Conservation (phyloP, 139 green algal species). For the Chlorella sp. region DNA sequence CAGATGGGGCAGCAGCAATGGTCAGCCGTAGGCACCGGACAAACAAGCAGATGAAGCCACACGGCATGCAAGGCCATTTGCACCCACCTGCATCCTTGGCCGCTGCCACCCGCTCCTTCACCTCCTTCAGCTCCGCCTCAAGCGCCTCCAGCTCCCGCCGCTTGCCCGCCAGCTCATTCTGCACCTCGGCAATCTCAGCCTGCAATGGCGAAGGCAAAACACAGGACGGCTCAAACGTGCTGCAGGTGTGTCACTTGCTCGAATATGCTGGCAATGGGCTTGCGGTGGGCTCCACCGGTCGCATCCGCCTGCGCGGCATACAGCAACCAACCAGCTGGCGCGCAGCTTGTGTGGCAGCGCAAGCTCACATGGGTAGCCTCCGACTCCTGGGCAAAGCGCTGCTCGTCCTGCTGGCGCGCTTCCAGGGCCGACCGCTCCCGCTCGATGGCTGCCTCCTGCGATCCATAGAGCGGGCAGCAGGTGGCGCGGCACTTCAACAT, state of each 20-base stretch:
- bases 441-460: constrained; percentile 30
- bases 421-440: constrained; percentile 29
- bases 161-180: constrained; percentile 38
- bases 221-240: too few species aligned
- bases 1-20: not conserved
- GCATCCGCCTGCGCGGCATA: too few species aligned
- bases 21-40: too few species aligned
- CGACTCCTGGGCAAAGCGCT: not conserved
- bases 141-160: constrained; percentile 26
- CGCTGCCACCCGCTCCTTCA: constrained; percentile 40
- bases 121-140: constrained; percentile 24
- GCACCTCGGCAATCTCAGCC: constrained; percentile 42
- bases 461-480: not conserved
- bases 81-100: constrained; percentile 4
- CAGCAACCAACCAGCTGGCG: too few species aligned
- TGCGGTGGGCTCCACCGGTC: too few species aligned
- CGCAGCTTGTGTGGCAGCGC: too few species aligned
- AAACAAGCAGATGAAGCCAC: not conserved
- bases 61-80: too few species aligned
- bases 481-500: too few species aligned
- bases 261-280: too few species aligned
- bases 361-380: not conserved
- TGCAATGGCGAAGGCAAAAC: not conserved
- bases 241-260: too few species aligned
- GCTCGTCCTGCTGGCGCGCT: constrained; percentile 26